These are phyloP conservation scores for Starmera amethionina DNA, from an alignment of 805 yeast species.

Conservation along the genomic window DNA sequence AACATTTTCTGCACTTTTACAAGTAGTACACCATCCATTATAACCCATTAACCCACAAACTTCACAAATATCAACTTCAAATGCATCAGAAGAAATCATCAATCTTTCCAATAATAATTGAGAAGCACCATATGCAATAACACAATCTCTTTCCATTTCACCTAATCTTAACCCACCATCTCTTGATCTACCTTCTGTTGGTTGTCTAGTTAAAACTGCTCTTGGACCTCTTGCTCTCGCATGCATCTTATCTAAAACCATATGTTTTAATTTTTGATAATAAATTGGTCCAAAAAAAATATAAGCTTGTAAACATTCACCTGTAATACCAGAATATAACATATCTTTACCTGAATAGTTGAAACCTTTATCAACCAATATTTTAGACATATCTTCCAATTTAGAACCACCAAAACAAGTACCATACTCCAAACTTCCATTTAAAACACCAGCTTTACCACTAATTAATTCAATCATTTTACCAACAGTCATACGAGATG, in stretches of 20 bases:
- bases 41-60: conserved; percentile 96
- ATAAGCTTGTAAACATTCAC: conserved; percentile 94
- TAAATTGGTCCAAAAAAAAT: conserved; percentile 98
- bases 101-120: conserved; percentile 87
- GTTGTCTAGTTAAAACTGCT: conserved; percentile 96
- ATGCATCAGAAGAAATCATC: conserved; percentile 96
- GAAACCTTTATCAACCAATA: conserved; percentile 84
- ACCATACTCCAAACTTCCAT: conserved; percentile 88
- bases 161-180: conserved; percentile 99
- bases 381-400: conserved; percentile 87
- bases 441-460: conserved; percentile 95
- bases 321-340: conserved; percentile 95
- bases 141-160: conserved; percentile 99
- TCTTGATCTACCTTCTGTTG: conserved; percentile 97
- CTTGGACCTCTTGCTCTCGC: conserved; percentile 99
- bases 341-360: conserved; percentile 95
- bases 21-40: conserved; percentile 95
- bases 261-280: conserved; percentile 95
- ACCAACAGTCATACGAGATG: conserved; percentile 99
- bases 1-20: conserved; percentile 79
- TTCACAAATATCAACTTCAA: conserved; percentile 92
- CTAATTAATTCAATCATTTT: conserved; percentile 94
- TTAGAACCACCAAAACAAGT: conserved; percentile 99
- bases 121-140: conserved; percentile 97
- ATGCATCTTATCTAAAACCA: conserved; percentile 99